phyloP scores from a whole-genome alignment of 768 basidiomycete genomes.

The Mycena filopes region DNA sequence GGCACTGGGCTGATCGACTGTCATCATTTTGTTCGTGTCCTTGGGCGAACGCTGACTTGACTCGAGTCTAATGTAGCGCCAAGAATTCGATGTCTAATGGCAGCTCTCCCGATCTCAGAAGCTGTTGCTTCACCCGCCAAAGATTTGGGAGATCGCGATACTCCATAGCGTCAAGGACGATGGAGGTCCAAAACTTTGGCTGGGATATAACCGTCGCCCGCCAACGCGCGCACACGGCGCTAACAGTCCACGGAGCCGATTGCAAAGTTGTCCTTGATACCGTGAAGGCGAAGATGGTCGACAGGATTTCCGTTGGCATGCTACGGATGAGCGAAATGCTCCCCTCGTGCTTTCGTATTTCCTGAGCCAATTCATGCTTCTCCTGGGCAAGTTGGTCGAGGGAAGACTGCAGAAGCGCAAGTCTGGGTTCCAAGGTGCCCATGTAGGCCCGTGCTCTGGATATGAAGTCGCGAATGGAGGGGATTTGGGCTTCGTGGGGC shows the following conservation, averaged over 20 bases:
- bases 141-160: not conserved
- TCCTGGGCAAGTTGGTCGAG: not conserved
- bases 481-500: conserved; percentile 1
- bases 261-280: not conserved
- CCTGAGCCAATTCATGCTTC: not conserved
- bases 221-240: conserved; percentile 17
- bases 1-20: too few relatives aligned
- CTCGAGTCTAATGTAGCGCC: too few relatives aligned
- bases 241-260: conserved; percentile 6
- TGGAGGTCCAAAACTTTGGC: not conserved
- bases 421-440: not conserved
- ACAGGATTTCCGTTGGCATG: conserved; percentile 14
- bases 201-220: not conserved
- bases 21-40: too few relatives aligned
- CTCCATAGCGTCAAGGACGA: not conserved
- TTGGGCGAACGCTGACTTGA: too few relatives aligned
- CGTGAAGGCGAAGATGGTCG: conserved; percentile 13
- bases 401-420: not conserved
- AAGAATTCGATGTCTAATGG: not conserved
- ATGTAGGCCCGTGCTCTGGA: not conserved
- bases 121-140: not conserved
- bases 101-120: not conserved
- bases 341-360: conserved; percentile 14
- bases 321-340: conserved; percentile 10
- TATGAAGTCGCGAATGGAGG: conserved; percentile 6